Conservation (phyloP, 78 protist genomes). For the Emiliania huxleyi region DNA sequence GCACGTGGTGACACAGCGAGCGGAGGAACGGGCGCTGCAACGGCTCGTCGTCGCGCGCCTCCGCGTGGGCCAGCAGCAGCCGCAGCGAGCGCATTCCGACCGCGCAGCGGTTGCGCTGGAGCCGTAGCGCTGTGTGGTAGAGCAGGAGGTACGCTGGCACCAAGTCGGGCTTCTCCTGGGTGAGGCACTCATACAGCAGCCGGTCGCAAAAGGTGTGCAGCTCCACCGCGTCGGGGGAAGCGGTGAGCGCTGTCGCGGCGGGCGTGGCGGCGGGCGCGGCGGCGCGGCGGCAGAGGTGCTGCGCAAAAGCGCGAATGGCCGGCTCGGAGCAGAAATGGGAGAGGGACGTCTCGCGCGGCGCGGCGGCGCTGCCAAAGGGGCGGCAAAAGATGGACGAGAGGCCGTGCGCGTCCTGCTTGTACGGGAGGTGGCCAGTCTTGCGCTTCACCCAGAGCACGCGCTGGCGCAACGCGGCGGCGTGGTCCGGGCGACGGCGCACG, state of each 20-base stretch:
- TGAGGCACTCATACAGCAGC: not conserved
- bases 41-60: not conserved
- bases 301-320: not conserved
- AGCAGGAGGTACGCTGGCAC: not conserved
- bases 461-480: not conserved
- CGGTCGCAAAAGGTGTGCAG: not conserved
- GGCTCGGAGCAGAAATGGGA: not conserved
- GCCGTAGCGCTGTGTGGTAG: not conserved
- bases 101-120: too few relatives aligned
- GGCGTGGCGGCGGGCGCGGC: not conserved
- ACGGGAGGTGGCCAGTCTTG: conserved; percentile 11
- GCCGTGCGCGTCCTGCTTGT: not conserved
- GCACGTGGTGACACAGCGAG: not conserved
- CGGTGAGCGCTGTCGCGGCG: not conserved
- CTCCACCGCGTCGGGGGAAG: not conserved
- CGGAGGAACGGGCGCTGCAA: not conserved
- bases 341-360: not conserved
- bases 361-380: not conserved
- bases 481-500: not conserved
- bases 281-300: not conserved
- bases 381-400: not conserved
- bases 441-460: conserved; percentile 8
- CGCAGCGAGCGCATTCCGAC: not conserved
- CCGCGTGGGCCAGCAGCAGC: too few relatives aligned
- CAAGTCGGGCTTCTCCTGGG: not conserved